These are phyloP conservation scores for Aspergillus sp. DNA, from an alignment of 2,329 filamentous ascomycete species.

Conservation along the genomic window DNA sequence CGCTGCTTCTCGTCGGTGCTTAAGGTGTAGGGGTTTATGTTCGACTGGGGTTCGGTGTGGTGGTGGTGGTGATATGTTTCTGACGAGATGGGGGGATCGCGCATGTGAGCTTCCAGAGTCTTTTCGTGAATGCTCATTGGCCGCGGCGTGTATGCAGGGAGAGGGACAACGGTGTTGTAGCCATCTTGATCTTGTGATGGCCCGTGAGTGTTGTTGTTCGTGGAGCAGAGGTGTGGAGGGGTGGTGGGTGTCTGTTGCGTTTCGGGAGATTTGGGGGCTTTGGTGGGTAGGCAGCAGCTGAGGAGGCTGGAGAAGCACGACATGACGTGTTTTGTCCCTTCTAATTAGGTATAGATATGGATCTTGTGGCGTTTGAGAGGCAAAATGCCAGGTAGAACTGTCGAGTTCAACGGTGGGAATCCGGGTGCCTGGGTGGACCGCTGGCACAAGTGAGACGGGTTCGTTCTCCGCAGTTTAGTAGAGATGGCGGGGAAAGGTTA, in stretches of 20 bases:
- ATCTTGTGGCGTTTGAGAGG: constrained; percentile 2
- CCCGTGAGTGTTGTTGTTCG: neutral
- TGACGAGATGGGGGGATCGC: constrained; percentile 36
- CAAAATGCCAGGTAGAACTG: neutral
- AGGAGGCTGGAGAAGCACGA: constrained; percentile 13
- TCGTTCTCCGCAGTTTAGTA: neutral
- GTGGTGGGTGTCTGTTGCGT: neutral
- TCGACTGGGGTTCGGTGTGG: neutral
- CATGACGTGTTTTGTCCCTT: neutral
- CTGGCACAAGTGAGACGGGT: neutral
- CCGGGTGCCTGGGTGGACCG: constrained; percentile 14
- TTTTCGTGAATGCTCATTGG: constrained; percentile 46
- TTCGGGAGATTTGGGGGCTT: neutral
- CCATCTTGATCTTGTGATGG: constrained; percentile 27
- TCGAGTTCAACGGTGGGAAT: constrained; percentile 8
- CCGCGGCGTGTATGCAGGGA: constrained; percentile 47
- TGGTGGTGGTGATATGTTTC: constrained; percentile 4
- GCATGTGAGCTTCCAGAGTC: constrained; percentile 41
- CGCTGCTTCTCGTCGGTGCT: constrained; percentile 38
- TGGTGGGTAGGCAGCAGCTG: constrained; percentile 15
- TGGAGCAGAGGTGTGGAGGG: neutral
- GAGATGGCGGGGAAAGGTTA: neutral
- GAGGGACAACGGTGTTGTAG: constrained; percentile 40
- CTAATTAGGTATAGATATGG: neutral
- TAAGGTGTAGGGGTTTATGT: constrained; percentile 10